Conservation (phyloP, 1,284 basidiomycete species). For the Ceratobasidium sp. region DNA sequence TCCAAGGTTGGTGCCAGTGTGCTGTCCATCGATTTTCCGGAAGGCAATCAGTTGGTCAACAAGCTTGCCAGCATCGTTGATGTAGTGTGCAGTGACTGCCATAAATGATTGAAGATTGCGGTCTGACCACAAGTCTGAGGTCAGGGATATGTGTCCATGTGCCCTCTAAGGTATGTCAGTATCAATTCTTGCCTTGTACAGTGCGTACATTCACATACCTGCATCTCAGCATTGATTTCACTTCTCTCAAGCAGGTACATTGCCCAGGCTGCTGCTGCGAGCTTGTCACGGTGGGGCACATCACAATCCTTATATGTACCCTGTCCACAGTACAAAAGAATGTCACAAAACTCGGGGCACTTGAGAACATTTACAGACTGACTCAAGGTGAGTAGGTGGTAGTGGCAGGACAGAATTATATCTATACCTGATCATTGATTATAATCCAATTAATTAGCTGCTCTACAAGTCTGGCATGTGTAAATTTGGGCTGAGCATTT, state of each 20-base stretch:
- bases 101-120: slow-evolving; percentile 12
- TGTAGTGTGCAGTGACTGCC: slow-evolving; percentile 36
- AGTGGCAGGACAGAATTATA: neutral
- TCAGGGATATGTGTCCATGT: slow-evolving; percentile 27
- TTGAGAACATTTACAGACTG: slow-evolving; percentile 32
- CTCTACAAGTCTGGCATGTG: neutral
- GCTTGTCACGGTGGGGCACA: slow-evolving; percentile 30
- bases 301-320: slow-evolving; percentile 15
- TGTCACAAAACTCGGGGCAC: slow-evolving; percentile 9
- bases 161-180: slow-evolving; percentile 1
- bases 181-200: neutral
- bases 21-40: slow-evolving; percentile 15
- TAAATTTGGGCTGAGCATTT: neutral
- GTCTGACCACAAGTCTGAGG: slow-evolving; percentile 35
- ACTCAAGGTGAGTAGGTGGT: neutral
- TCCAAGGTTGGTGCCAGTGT: slow-evolving; percentile 26
- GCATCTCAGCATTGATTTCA: slow-evolving; percentile 1
- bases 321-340: slow-evolving; percentile 6
- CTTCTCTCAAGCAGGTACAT: slow-evolving; percentile 13
- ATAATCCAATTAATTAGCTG: neutral
- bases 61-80: slow-evolving; percentile 11
- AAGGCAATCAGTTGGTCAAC: slow-evolving; percentile 28
- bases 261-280: slow-evolving; percentile 5
- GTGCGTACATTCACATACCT: neutral
- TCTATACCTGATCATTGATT: slow-evolving; percentile 3